Percentiles rank a stretch among this genome's conserved stretches.
Evolutionary conservation across 306 rosid genomes (phyloP).

Genomic region (Dalbergia oliveri): DNA sequence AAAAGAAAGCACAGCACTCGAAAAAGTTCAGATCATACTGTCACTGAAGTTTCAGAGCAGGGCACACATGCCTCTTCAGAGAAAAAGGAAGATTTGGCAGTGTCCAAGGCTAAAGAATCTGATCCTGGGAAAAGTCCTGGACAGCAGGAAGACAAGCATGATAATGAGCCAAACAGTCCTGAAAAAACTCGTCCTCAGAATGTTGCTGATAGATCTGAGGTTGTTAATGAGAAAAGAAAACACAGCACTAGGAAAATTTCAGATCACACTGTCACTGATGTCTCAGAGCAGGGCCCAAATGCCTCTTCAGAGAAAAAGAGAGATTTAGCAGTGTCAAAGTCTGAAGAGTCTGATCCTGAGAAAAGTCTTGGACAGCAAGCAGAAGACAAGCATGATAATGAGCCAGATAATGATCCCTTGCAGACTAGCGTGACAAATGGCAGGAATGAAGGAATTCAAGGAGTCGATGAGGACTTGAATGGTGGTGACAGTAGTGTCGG

Average conservation of each 20-base stretch:
- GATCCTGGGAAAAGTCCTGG: constrained; percentile 43
- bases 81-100: constrained; percentile 43
- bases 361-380: constrained; percentile 39
- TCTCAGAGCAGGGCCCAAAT: constrained; percentile 42
- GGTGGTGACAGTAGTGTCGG: constrained; percentile 44
- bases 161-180: constrained; percentile 36
- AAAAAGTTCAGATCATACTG: constrained; percentile 43
- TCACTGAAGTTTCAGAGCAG: constrained; percentile 48
- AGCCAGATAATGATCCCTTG: constrained; percentile 30
- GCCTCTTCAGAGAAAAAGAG: constrained; percentile 52
- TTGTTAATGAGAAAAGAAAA: constrained; percentile 53
- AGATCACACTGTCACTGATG: constrained; percentile 44
- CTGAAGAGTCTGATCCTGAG: constrained; percentile 39
- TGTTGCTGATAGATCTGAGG: constrained; percentile 52
- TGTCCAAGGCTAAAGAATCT: constrained; percentile 37
- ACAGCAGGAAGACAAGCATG: constrained; percentile 39
- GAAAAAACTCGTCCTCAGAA: constrained; percentile 45
- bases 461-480: constrained; percentile 47
- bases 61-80: constrained; percentile 43
- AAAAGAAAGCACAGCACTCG: constrained; percentile 47
- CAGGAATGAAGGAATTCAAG: constrained; percentile 40
- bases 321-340: constrained; percentile 40
- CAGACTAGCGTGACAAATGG: constrained; percentile 40
- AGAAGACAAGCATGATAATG: constrained; percentile 37
- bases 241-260: constrained; percentile 37